A percentile compares a stretch with the other conserved stretches of the same genome.
Conservation (phyloP, 164 flowering plant species). For the Dillenia turbinata region DNA sequence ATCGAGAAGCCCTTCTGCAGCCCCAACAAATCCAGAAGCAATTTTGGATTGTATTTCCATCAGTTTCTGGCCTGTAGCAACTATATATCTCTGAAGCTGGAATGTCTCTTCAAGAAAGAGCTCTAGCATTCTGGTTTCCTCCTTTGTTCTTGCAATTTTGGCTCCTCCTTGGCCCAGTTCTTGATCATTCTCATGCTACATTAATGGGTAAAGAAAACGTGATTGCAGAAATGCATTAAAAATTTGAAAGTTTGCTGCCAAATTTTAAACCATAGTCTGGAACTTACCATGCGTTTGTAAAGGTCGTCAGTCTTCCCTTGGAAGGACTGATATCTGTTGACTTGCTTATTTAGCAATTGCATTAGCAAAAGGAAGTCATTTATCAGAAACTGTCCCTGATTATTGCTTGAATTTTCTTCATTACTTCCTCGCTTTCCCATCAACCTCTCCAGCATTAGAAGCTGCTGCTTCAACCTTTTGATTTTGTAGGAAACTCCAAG, state of each 20-base stretch:
- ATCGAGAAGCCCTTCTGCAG: slow-evolving; percentile 26
- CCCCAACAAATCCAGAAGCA: slow-evolving; percentile 36
- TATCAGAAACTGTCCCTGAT: slow-evolving; percentile 17
- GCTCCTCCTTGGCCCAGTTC: slow-evolving; percentile 22
- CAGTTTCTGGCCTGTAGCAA: slow-evolving; percentile 88
- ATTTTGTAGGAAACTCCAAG: slow-evolving; percentile 89
- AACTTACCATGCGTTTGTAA: slow-evolving; percentile 78
- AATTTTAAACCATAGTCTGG: not conserved
- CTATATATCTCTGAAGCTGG: slow-evolving; percentile 87
- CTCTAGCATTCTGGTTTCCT: slow-evolving; percentile 45
- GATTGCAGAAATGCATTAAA: no score
- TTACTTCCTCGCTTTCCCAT: slow-evolving; percentile 42
- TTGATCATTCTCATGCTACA: slow-evolving; percentile 46
- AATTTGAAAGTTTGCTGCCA: not conserved
- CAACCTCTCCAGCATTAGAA: slow-evolving; percentile 73
- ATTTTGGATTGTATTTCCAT: slow-evolving; percentile 68
- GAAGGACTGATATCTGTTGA: slow-evolving; percentile 71
- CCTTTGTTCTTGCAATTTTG: slow-evolving; percentile 27
- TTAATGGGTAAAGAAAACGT: not conserved
- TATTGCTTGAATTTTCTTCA: slow-evolving; percentile 25
- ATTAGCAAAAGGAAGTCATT: slow-evolving; percentile 40
- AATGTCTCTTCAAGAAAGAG: slow-evolving; percentile 80
- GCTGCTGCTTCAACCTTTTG: slow-evolving; percentile 87
- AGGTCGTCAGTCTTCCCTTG: slow-evolving; percentile 75
- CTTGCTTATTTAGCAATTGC: slow-evolving; percentile 71